Conservation (phyloP, 2,329 filamentous ascomycete genomes). For the Penicillium decumbens region DNA sequence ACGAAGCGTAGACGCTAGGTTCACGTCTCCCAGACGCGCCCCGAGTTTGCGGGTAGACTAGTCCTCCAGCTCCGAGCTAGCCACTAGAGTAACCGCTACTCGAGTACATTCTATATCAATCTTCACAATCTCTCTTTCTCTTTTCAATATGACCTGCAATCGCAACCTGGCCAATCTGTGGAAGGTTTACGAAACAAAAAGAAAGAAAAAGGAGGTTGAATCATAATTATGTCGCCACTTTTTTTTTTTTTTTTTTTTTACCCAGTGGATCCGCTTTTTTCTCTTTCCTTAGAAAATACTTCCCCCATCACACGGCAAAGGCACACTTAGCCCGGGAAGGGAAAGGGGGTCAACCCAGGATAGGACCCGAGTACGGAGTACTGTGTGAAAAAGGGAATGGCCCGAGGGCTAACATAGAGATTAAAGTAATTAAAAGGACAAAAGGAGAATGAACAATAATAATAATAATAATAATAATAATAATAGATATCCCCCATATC, state of each 20-base stretch:
- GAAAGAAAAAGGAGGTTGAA: conserved; percentile 3
- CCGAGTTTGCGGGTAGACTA: conserved; percentile 36
- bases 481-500: not conserved
- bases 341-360: conserved; percentile 22
- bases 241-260: conserved; percentile 7
- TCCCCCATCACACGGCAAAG: conserved; percentile 16
- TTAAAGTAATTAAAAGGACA: not conserved
- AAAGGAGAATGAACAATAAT: too few species aligned
- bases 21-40: conserved; percentile 28
- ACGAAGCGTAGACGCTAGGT: conserved; percentile 33
- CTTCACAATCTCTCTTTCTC: not conserved
- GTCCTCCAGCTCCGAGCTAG: conserved; percentile 15
- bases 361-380: conserved; percentile 10
- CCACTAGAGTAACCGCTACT: not conserved
- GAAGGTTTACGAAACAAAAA: not conserved
- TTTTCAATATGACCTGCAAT: too few species aligned
- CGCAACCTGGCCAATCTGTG: not conserved
- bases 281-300: conserved; percentile 2
- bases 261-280: conserved; percentile 7
- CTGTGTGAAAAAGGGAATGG: conserved; percentile 20
- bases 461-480: not conserved
- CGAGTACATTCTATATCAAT: not conserved
- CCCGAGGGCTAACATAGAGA: conserved; percentile 7
- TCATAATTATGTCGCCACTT: conserved; percentile 21
- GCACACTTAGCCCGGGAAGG: conserved; percentile 19